These are phyloP conservation scores for Rusavskia elegans DNA, from an alignment of 495 filamentous ascomycete genomes.

Conservation along the genomic window DNA sequence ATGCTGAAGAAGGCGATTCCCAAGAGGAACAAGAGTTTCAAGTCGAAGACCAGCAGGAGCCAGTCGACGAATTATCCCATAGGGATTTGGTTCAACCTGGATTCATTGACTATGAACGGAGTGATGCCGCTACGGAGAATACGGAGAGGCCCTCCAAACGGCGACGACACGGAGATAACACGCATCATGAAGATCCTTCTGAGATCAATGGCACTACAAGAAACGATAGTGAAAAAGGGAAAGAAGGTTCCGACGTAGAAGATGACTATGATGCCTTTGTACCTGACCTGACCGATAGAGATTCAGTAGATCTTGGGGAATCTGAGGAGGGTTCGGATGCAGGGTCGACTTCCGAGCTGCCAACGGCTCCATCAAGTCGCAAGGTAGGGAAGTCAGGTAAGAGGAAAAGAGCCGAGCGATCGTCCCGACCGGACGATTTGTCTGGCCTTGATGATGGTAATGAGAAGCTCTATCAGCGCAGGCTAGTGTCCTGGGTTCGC, in stretches of 20 bases:
- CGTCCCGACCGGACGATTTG: constrained; percentile 44
- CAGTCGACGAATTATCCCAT: constrained; percentile 41
- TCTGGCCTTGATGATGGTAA: constrained; percentile 81
- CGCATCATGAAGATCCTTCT: too few species aligned
- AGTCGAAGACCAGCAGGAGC: constrained; percentile 20
- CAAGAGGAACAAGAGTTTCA: constrained; percentile 34
- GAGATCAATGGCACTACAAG: too few species aligned
- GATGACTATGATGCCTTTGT: constrained; percentile 29
- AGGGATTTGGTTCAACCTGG: constrained; percentile 68
- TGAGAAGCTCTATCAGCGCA: constrained; percentile 63
- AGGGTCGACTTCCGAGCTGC: not conserved
- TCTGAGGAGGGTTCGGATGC: constrained; percentile 9
- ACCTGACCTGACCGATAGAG: constrained; percentile 20
- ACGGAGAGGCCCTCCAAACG: constrained; percentile 25
- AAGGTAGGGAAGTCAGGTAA: constrained; percentile 13
- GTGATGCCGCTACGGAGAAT: constrained; percentile 14
- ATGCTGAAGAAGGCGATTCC: constrained; percentile 52
- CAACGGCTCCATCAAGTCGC: constrained; percentile 5
- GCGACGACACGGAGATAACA: constrained; percentile 2
- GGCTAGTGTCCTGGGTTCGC: constrained; percentile 58
- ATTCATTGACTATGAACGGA: constrained; percentile 41
- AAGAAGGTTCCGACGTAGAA: constrained; percentile 17
- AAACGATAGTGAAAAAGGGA: too few species aligned
- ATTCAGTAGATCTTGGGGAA: constrained; percentile 6
- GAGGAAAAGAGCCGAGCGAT: constrained; percentile 23